Evolutionary conservation across 164 flowering plant species (phyloP).

Genomic region (Aristolochia californica): DNA sequence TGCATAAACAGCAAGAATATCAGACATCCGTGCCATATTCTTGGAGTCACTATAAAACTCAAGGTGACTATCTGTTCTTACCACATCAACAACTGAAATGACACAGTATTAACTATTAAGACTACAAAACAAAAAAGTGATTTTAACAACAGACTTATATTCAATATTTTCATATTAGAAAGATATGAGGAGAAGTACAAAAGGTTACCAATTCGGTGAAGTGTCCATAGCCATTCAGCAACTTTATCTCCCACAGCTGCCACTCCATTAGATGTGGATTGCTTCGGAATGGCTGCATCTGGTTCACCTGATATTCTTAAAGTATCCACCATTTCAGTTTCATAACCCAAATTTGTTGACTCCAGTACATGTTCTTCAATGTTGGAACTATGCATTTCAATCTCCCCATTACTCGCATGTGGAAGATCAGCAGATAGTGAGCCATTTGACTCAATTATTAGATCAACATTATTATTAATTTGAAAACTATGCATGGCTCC

Average conservation of each 20-base stretch:
- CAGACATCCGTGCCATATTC: constrained; percentile 89
- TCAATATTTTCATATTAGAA: not conserved
- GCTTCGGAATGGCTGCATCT: constrained; percentile 19
- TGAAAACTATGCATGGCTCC: constrained; percentile 65
- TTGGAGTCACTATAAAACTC: constrained; percentile 69
- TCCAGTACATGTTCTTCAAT: constrained; percentile 14
- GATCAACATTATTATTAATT: constrained; percentile 56
- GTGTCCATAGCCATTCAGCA: constrained; percentile 95
- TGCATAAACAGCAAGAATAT: constrained; percentile 91
- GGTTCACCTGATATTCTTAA: constrained; percentile 51
- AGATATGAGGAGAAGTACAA: not conserved
- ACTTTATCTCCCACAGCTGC: constrained; percentile 45
- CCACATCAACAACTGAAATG: constrained; percentile 80
- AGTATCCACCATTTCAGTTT: constrained; percentile 25
- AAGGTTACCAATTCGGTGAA: constrained; percentile 71
- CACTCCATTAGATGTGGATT: constrained; percentile 23
- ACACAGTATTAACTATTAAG: constrained; percentile 7
- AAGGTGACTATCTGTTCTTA: constrained; percentile 88
- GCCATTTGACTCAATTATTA: constrained; percentile 46
- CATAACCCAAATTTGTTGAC: constrained; percentile 17
- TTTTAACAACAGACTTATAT: not conserved
- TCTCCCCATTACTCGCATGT: constrained; percentile 23
- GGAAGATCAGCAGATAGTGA: constrained; percentile 18
- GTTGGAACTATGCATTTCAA: constrained; percentile 25
- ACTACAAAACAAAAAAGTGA: not conserved